Evolutionary conservation across 106 monocot genomes (phyloP).

Genomic region (Iris macrosiphon): DNA sequence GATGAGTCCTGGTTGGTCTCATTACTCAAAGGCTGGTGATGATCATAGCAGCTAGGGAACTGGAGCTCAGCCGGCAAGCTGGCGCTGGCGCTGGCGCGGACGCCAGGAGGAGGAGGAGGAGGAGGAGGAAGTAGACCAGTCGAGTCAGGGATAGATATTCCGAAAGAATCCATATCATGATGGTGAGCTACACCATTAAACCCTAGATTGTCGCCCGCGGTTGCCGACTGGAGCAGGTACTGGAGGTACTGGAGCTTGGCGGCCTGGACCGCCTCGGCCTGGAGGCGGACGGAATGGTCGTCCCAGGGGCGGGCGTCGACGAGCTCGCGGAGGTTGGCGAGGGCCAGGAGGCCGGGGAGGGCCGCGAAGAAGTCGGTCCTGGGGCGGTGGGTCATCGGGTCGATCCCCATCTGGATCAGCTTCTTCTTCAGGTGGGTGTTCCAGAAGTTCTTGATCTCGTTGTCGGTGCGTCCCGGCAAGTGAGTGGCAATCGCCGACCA

Average conservation of each 20-base stretch:
- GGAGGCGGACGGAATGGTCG: constrained; percentile 35
- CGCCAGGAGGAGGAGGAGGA: background rate
- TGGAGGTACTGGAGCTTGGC: constrained; percentile 66
- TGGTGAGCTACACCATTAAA: background rate
- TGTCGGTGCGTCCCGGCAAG: constrained; percentile 82
- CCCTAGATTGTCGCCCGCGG: background rate
- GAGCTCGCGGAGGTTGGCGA: constrained; percentile 51
- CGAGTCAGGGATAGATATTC: no score
- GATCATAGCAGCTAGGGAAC: constrained; percentile 6
- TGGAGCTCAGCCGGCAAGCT: constrained; percentile 16
- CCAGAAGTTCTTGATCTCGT: constrained; percentile 97
- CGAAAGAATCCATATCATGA: constrained; percentile 11
- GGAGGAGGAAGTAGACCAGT: background rate
- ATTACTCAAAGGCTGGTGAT: constrained; percentile 16
- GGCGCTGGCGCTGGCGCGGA: no score
- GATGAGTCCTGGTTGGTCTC: constrained; percentile 16
- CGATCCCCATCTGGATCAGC: constrained; percentile 87
- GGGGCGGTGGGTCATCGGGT: constrained; percentile 87
- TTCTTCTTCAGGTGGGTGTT: constrained; percentile 95
- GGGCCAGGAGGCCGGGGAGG: constrained; percentile 67
- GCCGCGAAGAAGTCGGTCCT: constrained; percentile 73
- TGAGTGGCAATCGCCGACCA: constrained; percentile 90
- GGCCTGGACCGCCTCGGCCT: constrained; percentile 39
- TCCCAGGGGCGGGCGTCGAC: constrained; percentile 24
- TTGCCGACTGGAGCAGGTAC: constrained; percentile 36